Evolutionary conservation across 441 rosid genomes (phyloP).

Genomic region (Populus hybrid): DNA sequence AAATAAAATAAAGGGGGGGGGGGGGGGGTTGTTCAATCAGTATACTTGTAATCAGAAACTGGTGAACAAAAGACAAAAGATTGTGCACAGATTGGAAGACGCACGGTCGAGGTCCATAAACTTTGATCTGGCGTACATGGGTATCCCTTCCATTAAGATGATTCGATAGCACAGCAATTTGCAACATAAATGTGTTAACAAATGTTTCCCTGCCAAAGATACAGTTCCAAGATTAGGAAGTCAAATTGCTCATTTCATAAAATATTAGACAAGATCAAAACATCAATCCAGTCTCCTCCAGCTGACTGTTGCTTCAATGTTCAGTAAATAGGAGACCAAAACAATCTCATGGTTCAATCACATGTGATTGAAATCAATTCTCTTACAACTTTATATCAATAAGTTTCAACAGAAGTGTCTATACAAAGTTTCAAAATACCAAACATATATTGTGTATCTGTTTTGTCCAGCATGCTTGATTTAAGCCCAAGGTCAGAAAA

Average conservation of each 20-base stretch:
- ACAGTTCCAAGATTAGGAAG: not conserved
- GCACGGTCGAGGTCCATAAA: constrained; percentile 81
- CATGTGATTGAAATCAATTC: not conserved
- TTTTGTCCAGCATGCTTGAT: not conserved
- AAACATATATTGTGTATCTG: not conserved
- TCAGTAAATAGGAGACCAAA: not conserved
- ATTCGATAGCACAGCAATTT: constrained; percentile 71
- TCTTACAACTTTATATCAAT: not conserved
- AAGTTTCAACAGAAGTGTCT: not conserved
- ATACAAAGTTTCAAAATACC: not conserved
- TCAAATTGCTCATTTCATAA: not conserved
- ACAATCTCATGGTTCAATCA: not conserved
- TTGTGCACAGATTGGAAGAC: constrained; percentile 16
- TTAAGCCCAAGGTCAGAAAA: not conserved
- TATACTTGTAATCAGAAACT: not conserved
- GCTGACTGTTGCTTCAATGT: not conserved
- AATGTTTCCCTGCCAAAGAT: constrained; percentile 64
- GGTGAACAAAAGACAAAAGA: not conserved
- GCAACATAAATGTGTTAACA: constrained; percentile 81
- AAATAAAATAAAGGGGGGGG: not conserved
- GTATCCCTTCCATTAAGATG: constrained; percentile 89
- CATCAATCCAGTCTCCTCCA: not conserved
- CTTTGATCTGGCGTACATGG: constrained; percentile 89
- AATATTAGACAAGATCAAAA: not conserved
- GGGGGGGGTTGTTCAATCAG: not conserved